Conservation (phyloP, 1,139 yeast species). For the Schwanniomyces etchellsii region DNA sequence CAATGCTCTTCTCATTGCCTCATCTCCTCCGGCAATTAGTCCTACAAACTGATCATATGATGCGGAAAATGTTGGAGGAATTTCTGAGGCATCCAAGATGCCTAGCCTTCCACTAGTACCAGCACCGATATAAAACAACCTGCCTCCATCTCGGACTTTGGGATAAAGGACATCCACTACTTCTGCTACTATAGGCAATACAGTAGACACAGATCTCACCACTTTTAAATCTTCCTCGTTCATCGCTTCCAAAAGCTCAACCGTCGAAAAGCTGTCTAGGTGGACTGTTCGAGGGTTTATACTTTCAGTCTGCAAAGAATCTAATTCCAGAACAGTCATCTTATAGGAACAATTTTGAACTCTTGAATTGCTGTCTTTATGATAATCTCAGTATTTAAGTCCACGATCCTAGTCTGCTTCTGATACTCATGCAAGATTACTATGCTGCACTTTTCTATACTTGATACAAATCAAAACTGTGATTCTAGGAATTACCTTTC, state of each 20-base stretch:
- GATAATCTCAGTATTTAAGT: no score
- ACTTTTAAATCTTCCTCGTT: constrained; percentile 15
- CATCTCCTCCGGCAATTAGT: constrained; percentile 22
- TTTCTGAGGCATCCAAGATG: constrained; percentile 20
- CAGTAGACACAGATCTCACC: constrained; percentile 9
- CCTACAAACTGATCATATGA: constrained; percentile 19
- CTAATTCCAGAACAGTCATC: no score
- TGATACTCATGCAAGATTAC: no score
- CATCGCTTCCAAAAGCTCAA: constrained; percentile 13
- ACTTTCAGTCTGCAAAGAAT: no score
- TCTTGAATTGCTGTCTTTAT: no score
- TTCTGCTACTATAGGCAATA: constrained; percentile 10
- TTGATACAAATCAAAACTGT: no score
- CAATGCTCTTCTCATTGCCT: constrained; percentile 17
- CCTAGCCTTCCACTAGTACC: constrained; percentile 21
- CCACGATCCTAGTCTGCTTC: no score
- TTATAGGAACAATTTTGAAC: no score
- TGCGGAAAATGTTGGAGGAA: constrained; percentile 23
- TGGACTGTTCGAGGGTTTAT: no score
- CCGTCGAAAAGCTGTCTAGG: constrained; percentile 3
- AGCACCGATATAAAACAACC: constrained; percentile 20
- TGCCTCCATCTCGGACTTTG: constrained; percentile 13
- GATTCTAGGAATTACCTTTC: no score
- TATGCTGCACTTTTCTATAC: no score
- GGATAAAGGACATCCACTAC: constrained; percentile 18